A percentile compares a stretch with the other conserved stretches of the same genome.
phyloP scores from a whole-genome alignment of 108 stramenopile genomes.

The Conticribra guillardii region DNA sequence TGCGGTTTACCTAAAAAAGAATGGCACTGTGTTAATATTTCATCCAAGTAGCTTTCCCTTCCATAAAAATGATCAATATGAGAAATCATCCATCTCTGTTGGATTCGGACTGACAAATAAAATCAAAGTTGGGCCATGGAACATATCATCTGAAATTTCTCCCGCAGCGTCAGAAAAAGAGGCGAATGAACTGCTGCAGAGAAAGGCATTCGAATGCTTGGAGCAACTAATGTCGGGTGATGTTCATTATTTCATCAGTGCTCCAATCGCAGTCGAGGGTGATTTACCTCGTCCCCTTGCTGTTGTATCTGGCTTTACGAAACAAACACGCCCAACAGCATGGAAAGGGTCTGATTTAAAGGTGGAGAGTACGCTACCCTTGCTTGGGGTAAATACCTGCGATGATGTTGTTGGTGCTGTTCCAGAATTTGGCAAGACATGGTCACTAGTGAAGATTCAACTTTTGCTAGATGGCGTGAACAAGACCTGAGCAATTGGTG shows the following conservation, averaged over 20 bases:
- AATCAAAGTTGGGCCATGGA: constrained; percentile 75
- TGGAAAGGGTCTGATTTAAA: constrained; percentile 84
- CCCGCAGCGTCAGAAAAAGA: constrained; percentile 15
- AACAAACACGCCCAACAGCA: constrained; percentile 65
- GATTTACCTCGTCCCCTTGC: constrained; percentile 54
- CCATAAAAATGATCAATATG: constrained; percentile 57
- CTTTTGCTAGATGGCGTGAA: constrained; percentile 9
- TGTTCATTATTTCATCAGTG: constrained; percentile 65
- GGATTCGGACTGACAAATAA: constrained; percentile 42
- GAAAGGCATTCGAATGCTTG: constrained; percentile 57
- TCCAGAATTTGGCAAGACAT: constrained; percentile 18
- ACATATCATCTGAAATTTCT: constrained; percentile 46
- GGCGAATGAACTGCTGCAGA: constrained; percentile 34
- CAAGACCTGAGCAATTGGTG: no score
- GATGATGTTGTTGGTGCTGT: background rate
- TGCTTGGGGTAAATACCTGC: constrained; percentile 45
- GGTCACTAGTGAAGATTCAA: constrained; percentile 25
- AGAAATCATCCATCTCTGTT: constrained; percentile 28
- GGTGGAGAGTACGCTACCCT: constrained; percentile 74
- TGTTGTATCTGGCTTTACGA: constrained; percentile 57
- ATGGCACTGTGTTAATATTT: constrained; percentile 71
- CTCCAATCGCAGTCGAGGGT: constrained; percentile 35
- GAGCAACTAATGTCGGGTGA: constrained; percentile 75
- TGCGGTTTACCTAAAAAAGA: constrained; percentile 70
- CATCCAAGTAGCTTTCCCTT: constrained; percentile 77